Conservation (phyloP, 441 rosid genomes). For the Syzygium syzygioides region DNA sequence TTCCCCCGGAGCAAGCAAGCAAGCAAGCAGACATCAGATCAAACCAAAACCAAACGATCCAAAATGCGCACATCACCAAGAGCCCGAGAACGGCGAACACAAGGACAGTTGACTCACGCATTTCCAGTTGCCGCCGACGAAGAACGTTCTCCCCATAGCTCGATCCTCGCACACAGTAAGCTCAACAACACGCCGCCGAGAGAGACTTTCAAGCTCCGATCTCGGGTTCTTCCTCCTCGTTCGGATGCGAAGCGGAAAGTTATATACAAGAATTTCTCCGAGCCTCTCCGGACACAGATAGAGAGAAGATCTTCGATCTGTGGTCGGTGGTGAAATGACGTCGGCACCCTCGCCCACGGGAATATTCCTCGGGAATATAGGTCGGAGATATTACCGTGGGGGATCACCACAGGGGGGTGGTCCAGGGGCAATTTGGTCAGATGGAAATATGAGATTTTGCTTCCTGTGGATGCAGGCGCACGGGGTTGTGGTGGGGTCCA, state of each 20-base stretch:
- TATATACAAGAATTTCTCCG: background rate
- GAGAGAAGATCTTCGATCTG: background rate
- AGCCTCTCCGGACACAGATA: background rate
- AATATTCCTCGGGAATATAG: background rate
- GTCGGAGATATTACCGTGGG: background rate
- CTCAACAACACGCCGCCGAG: background rate
- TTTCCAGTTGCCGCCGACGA: slow-evolving; percentile 75
- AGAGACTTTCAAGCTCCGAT: background rate
- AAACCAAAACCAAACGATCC: background rate
- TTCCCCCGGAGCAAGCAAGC: background rate
- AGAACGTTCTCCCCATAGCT: slow-evolving; percentile 51
- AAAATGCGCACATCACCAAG: background rate
- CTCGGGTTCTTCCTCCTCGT: background rate
- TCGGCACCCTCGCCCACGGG: background rate
- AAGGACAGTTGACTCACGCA: slow-evolving; percentile 38
- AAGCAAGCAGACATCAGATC: background rate
- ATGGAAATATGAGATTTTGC: background rate
- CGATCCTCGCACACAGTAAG: background rate
- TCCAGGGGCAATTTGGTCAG: background rate
- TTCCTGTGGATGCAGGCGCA: background rate
- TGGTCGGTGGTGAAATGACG: background rate
- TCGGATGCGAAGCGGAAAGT: background rate
- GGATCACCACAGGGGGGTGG: background rate
- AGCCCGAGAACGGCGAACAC: background rate
- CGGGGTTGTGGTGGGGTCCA: background rate